Evolutionary conservation across 805 yeast species (phyloP).

Genomic region (Candida taoyuanica): DNA sequence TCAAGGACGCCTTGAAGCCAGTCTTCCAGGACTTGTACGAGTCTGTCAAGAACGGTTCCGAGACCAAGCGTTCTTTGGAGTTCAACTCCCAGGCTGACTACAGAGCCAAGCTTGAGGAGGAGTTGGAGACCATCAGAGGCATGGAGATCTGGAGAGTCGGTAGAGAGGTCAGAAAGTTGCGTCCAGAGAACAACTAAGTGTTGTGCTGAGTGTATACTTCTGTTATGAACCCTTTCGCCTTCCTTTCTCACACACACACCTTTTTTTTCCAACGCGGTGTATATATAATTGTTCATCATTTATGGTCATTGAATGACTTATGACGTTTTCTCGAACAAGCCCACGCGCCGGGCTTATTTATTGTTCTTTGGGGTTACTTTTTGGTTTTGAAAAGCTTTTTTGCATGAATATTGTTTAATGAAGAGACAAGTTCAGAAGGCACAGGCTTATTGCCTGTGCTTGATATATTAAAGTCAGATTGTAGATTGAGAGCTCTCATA

Average conservation of each 20-base stretch:
- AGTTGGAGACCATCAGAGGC: constrained; percentile 87
- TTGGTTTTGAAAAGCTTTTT: constrained; percentile 13
- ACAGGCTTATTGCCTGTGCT: not conserved
- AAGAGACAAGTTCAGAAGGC: constrained; percentile 33
- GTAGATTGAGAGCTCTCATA: not conserved
- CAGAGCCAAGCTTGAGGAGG: constrained; percentile 93
- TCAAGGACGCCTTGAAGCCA: constrained; percentile 98
- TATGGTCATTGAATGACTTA: constrained; percentile 29
- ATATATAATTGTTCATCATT: constrained; percentile 16
- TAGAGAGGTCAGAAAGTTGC: constrained; percentile 98
- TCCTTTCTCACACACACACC: constrained; percentile 10
- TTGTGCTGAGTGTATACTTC: not conserved
- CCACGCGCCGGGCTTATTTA: constrained; percentile 15
- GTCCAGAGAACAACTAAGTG: constrained; percentile 94
- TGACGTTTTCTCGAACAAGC: constrained; percentile 11
- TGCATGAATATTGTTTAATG: constrained; percentile 38
- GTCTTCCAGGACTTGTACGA: constrained; percentile 95
- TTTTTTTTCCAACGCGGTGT: constrained; percentile 8
- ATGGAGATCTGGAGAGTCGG: constrained; percentile 99
- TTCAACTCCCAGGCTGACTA: constrained; percentile 98
- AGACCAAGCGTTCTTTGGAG: constrained; percentile 96
- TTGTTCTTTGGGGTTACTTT: constrained; percentile 16
- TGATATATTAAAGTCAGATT: not conserved
- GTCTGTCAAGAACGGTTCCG: constrained; percentile 92
- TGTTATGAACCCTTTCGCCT: constrained; percentile 5